A percentile compares a stretch with the other conserved stretches of the same genome.
These are phyloP conservation scores for Drechslerella stenobrocha DNA, from an alignment of 2,329 filamentous ascomycete species.

Conservation along the genomic window DNA sequence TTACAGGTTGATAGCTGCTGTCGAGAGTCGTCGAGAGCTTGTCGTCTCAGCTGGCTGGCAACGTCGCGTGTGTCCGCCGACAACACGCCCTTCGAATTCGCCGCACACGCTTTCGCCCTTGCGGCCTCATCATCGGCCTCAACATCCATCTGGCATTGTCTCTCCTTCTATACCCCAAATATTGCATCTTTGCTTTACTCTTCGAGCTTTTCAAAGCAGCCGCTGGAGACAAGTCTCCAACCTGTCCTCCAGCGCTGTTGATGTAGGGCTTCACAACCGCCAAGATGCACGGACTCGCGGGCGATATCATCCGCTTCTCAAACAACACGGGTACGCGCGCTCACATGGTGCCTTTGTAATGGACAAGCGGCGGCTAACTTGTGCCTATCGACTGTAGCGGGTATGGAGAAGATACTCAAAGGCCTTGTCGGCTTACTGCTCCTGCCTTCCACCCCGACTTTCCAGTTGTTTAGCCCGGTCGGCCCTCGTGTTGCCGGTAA, in stretches of 20 bases:
- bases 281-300: constrained; percentile 39
- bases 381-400: constrained; percentile 16
- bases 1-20: too few relatives aligned
- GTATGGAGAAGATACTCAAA: constrained; percentile 48
- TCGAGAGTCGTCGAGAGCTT: too few relatives aligned
- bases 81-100: too few relatives aligned
- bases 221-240: too few relatives aligned
- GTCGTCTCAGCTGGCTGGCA: too few relatives aligned
- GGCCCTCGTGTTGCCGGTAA: constrained; percentile 19
- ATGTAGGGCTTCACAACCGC: constrained; percentile 20
- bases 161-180: not conserved
- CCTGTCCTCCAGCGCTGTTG: not conserved
- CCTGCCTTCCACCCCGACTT: constrained; percentile 27
- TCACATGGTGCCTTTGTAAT: not conserved
- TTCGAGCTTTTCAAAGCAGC: too few relatives aligned
- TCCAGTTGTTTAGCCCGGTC: constrained; percentile 11
- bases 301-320: constrained; percentile 46
- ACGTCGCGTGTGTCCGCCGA: too few relatives aligned
- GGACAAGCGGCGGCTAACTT: not conserved
- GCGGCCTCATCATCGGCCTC: not conserved
- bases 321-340: constrained; percentile 43
- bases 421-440: constrained; percentile 33
- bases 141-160: not conserved
- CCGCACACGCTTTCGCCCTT: too few relatives aligned
- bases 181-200: too few relatives aligned